Evolutionary conservation across 192 early-diverging fungal species (phyloP).

Genomic region (Glomus cerebriforme): DNA sequence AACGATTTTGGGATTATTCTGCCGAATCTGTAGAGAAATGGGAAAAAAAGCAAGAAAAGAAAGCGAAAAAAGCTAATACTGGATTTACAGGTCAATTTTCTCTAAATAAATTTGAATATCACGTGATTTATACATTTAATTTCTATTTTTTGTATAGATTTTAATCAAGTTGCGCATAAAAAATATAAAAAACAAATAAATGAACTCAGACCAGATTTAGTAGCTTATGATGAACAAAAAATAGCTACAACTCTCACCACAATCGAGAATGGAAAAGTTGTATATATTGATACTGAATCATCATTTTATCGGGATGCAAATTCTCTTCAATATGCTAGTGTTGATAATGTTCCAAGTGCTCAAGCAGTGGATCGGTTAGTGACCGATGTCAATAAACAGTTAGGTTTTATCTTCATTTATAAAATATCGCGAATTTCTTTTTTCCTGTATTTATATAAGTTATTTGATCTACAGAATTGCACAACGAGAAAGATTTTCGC

Average conservation of each 20-base stretch:
- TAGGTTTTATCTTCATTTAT: too few species aligned
- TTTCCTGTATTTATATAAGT: too few species aligned
- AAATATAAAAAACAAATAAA: constrained; percentile 83
- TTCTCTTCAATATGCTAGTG: constrained; percentile 61
- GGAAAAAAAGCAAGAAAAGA: constrained; percentile 79
- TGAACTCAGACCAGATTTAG: constrained; percentile 86
- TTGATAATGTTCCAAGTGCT: constrained; percentile 59
- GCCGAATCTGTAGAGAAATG: constrained; percentile 84
- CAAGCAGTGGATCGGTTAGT: constrained; percentile 73
- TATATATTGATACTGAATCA: constrained; percentile 37
- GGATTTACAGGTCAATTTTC: constrained; percentile 74
- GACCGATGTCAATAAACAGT: constrained; percentile 60
- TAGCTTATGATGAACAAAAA: constrained; percentile 71
- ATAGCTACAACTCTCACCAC: constrained; percentile 31
- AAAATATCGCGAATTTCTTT: too few species aligned
- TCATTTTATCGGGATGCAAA: constrained; percentile 71
- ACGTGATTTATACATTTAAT: too few species aligned
- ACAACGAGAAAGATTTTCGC: constrained; percentile 62
- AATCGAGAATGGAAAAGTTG: constrained; percentile 36
- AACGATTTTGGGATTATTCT: constrained; percentile 80
- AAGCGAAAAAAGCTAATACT: constrained; percentile 62
- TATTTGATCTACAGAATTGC: constrained; percentile 42
- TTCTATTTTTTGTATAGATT: constrained; percentile 52
- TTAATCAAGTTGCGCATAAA: constrained; percentile 79
- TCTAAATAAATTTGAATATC: too few species aligned